A percentile compares a stretch with the other conserved stretches of the same genome.
Evolutionary conservation across 2,329 filamentous ascomycete genomes (phyloP).

Genomic region (Sporothrix dimorphospora): DNA sequence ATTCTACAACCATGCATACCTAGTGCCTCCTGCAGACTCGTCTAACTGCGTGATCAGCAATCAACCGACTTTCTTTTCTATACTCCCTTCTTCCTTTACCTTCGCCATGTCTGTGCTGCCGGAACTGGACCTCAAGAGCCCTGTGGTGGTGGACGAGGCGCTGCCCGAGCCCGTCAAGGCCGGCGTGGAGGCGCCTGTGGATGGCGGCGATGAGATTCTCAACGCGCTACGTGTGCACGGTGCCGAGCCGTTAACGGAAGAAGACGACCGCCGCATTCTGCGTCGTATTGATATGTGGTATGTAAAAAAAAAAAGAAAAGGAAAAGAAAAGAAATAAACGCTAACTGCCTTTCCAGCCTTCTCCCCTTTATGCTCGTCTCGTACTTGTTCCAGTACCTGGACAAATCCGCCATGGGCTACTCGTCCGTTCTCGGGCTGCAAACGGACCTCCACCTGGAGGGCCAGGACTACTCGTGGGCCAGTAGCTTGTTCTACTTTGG

Average conservation of each 20-base stretch:
- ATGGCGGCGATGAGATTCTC: neutral
- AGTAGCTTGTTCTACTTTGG: constrained; percentile 30
- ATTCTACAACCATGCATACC: too few relatives aligned
- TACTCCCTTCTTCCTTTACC: too few relatives aligned
- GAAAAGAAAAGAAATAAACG: neutral
- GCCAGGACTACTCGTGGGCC: constrained; percentile 21
- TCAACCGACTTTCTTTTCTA: too few relatives aligned
- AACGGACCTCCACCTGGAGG: neutral
- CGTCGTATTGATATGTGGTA: neutral
- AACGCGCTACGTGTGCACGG: neutral
- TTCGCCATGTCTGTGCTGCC: neutral
- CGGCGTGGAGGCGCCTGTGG: neutral
- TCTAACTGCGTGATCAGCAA: too few relatives aligned
- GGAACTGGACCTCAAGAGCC: neutral
- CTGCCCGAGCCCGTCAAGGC: constrained; percentile 5
- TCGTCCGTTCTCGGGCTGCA: neutral
- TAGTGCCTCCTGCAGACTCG: too few relatives aligned
- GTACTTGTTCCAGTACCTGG: constrained; percentile 8
- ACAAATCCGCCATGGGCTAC: constrained; percentile 9
- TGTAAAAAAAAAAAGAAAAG: neutral
- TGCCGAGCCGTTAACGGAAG: neutral
- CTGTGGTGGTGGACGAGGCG: constrained; percentile 8
- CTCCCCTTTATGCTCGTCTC: neutral
- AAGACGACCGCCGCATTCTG: constrained; percentile 5
- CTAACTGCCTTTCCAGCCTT: neutral